Evolutionary conservation across 2,329 filamentous ascomycete genomes (phyloP), one percentile per base, ranked within the genome.

Genomic region (Colletotrichum agaves): DNA sequence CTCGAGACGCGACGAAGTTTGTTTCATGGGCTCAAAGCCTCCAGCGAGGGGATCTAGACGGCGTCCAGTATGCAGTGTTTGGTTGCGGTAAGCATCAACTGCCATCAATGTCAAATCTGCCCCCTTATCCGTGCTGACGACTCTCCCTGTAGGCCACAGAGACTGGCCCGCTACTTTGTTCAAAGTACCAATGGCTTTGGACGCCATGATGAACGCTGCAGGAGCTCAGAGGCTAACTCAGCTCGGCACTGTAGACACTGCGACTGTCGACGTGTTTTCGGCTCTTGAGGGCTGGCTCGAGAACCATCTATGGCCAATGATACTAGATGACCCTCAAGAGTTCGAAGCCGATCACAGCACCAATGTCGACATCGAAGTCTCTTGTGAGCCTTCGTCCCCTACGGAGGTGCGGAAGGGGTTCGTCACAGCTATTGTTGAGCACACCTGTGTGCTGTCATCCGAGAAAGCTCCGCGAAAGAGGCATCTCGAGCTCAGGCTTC

Each of bases 221-320:
- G 77, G 76, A 7, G 75, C 72, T 7, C 67, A 71, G 60, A 77
- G 80, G 17, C 75, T 84, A 49, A 64, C 75, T 60, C 12, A 83
- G 0, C 77, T 86, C 53, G 88, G 88, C 8, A 50, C 46, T 15
- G 5, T 87, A 0, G 88, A 93, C 72, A 89, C 85, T n/a, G 86
- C 87, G 0, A 79, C 82, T 13, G 84, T 87, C n/a, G 88, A 91
- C 72, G 88, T 91, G 79, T 90, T 92, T 71, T 85, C 85, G 60
- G 87, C 88, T 62, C 83, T 92, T 70, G 90, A 92, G 70, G 79
- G 78, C 3, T 93, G 90, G 91, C 84, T 88, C 67, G 89, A 92
- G 66, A 80, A 83, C 1, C 75, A 78, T 1, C 74, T 85, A 5
- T 85, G 82, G 81, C 82, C 83, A 0, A 79, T 79, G 62, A 81